A percentile compares a stretch with the other conserved stretches of the same genome.
These are phyloP conservation scores for Jamesozyma rosinii DNA, from an alignment of 805 yeast species.

Conservation along the genomic window DNA sequence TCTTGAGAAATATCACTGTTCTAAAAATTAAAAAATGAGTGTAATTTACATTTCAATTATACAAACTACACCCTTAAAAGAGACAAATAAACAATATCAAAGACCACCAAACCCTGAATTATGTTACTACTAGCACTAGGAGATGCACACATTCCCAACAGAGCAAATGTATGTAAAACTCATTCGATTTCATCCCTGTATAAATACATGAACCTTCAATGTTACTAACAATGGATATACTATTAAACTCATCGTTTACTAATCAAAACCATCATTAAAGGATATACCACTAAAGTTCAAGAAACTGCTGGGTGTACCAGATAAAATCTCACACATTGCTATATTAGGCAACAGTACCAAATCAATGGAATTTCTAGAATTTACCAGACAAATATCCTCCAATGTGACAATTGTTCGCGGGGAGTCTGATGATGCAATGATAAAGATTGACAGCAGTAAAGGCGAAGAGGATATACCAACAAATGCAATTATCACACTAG, in stretches of 20 bases:
- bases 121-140: conserved; percentile 80
- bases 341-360: conserved; percentile 78
- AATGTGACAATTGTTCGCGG: conserved; percentile 74
- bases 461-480: conserved; percentile 41
- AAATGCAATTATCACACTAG: conserved; percentile 56
- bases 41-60: not conserved
- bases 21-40: no score
- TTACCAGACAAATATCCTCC: conserved; percentile 59
- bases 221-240: conserved; percentile 5
- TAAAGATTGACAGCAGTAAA: conserved; percentile 2
- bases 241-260: conserved; percentile 1
- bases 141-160: conserved; percentile 81
- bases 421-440: conserved; percentile 50
- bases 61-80: not conserved
- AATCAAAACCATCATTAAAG: conserved; percentile 15
- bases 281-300: conserved; percentile 49
- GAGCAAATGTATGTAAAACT: conserved; percentile 49
- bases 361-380: conserved; percentile 52
- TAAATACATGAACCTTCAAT: not conserved
- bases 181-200: no score
- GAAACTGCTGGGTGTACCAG: conserved; percentile 64
- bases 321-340: conserved; percentile 75
- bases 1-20: not conserved
- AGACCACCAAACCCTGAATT: no score
- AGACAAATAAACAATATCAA: not conserved